These are phyloP conservation scores for Neophaeococcomyces aloes DNA, from an alignment of 2,329 filamentous ascomycete genomes.

Conservation along the genomic window DNA sequence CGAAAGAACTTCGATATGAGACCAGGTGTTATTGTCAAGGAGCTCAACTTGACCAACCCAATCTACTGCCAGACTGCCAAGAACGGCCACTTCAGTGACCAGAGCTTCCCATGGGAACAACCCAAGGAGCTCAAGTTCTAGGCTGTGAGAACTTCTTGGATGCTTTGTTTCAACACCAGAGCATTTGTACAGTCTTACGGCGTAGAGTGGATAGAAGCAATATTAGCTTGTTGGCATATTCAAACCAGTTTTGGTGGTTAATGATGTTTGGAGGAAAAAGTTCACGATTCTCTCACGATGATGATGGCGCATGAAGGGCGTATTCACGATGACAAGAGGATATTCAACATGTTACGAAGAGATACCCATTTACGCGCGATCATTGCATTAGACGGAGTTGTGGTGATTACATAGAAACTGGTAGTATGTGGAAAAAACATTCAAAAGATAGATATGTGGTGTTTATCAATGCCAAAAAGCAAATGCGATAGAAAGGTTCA, in stretches of 20 bases:
- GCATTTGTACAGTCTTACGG: slow-evolving; percentile 4
- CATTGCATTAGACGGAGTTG: slow-evolving; percentile 3
- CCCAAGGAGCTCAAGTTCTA: slow-evolving; percentile 91
- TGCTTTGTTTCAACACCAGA: slow-evolving; percentile 11
- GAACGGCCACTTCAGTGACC: slow-evolving; percentile 99
- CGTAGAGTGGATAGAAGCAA: not conserved
- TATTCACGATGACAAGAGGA: slow-evolving; percentile 8
- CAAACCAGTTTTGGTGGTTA: not conserved
- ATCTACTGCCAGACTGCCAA: slow-evolving; percentile 98
- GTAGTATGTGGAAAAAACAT: not conserved
- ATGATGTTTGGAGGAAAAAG: slow-evolving; percentile 2
- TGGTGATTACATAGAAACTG: not conserved
- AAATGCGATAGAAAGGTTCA: no score
- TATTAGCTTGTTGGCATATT: not conserved
- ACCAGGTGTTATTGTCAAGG: slow-evolving; percentile 96
- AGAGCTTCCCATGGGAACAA: slow-evolving; percentile 96
- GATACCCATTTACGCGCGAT: slow-evolving; percentile 8
- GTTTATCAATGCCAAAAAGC: no score
- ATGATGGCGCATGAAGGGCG: slow-evolving; percentile 6
- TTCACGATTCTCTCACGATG: slow-evolving; percentile 8
- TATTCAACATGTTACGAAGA: slow-evolving; percentile 9
- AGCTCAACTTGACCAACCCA: slow-evolving; percentile 86
- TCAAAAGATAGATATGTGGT: no score
- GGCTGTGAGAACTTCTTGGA: slow-evolving; percentile 26
- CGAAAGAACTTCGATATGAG: slow-evolving; percentile 93